Percentiles rank a stretch among this genome's conserved stretches.
These are phyloP conservation scores for Coleophoma eucalyptorum DNA, from an alignment of 2,329 filamentous ascomycete genomes.

Conservation along the genomic window DNA sequence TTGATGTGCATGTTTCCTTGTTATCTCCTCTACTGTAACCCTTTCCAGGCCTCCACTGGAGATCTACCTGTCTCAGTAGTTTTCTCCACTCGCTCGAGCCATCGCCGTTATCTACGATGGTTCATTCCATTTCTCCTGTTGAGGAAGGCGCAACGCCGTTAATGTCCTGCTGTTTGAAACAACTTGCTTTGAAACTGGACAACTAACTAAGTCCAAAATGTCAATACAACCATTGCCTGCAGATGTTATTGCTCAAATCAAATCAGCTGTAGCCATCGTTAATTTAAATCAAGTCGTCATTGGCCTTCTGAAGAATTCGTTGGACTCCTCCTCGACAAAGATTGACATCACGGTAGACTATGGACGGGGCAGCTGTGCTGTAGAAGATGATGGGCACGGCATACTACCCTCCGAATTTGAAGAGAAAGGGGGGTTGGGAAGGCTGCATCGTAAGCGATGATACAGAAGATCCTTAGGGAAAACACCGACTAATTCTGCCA, in stretches of 20 bases:
- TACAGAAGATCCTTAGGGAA: background rate
- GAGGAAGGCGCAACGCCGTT: background rate
- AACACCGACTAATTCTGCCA: constrained; percentile 8
- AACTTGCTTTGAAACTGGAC: too few species aligned
- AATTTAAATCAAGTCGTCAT: constrained; percentile 68
- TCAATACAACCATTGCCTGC: constrained; percentile 67
- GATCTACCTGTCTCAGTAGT: too few species aligned
- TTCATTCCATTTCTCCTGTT: too few species aligned
- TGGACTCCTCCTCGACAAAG: constrained; percentile 72
- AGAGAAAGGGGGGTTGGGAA: constrained; percentile 67
- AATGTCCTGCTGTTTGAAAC: background rate
- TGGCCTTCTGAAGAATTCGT: constrained; percentile 75
- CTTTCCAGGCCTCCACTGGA: too few species aligned
- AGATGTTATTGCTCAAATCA: constrained; percentile 73
- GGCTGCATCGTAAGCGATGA: constrained; percentile 60
- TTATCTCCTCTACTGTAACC: too few species aligned
- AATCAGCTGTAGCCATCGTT: constrained; percentile 77
- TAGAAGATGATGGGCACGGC: constrained; percentile 83
- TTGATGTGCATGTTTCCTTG: too few species aligned
- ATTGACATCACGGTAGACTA: constrained; percentile 73
- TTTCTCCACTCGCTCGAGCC: too few species aligned
- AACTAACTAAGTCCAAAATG: constrained; percentile 23
- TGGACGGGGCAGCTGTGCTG: constrained; percentile 66
- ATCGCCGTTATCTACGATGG: too few species aligned
- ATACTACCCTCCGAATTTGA: constrained; percentile 71